A percentile compares a stretch with the other conserved stretches of the same genome.
Evolutionary conservation across 306 rosid genomes (phyloP).

Genomic region (Abrus precatorius): DNA sequence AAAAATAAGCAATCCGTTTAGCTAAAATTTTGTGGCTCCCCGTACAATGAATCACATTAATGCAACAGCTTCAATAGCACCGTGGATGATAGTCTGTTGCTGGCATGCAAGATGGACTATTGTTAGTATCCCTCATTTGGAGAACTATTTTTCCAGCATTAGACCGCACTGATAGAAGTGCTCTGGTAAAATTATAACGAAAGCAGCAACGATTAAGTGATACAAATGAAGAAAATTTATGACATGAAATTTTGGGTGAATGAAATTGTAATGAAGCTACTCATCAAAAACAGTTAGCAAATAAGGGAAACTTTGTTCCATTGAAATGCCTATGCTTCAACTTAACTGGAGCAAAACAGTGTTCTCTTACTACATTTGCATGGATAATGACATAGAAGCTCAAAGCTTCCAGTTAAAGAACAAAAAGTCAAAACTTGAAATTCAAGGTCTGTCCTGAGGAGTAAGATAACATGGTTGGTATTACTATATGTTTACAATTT

Average conservation of each 20-base stretch:
- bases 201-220: neutral
- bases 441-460: conserved; percentile 8
- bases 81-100: too few species aligned
- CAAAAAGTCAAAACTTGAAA: conserved; percentile 46
- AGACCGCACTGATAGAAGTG: too few species aligned
- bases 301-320: neutral
- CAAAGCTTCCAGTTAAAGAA: conserved; percentile 26
- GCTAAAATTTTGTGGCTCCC: neutral
- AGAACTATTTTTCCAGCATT: too few species aligned
- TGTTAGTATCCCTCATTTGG: neutral
- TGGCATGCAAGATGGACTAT: too few species aligned
- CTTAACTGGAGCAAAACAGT: neutral
- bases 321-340: conserved; percentile 33
- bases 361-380: conserved; percentile 26
- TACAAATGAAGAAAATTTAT: neutral
- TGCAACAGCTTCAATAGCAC: too few species aligned
- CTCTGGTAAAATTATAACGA: too few species aligned
- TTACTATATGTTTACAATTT: conserved; percentile 61
- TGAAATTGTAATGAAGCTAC: neutral
- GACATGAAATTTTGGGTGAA: neutral
- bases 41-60: neutral
- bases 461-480: conserved; percentile 9
- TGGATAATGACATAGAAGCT: conserved; percentile 14
- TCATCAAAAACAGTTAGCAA: neutral
- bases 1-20: neutral